Base-by-base conservation (phyloP, 306 rosid species). In the Prunus dulcis region DNA sequence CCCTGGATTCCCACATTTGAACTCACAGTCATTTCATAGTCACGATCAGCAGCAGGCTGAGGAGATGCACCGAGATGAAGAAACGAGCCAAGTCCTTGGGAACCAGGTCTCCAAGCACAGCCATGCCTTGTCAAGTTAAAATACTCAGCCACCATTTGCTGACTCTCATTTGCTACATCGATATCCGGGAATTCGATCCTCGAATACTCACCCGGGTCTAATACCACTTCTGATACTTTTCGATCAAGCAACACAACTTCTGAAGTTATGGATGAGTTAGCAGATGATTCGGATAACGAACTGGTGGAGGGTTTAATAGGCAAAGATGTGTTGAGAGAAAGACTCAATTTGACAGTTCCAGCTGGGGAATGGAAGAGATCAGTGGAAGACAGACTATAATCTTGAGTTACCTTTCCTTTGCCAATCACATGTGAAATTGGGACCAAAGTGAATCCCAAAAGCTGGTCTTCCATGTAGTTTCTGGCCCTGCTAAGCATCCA, bases 351-450 rank as follows among this genome's bases (percentile, higher is more conserved):
- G 28, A 95, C 88, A 57, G 89, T 88, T 71, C 98, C 98, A n/a
- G 97, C 97, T 4, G 98, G 98, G 67, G 97, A 95, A 78, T 90
- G 98, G 56, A 92, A 87, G 58, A 95, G 97, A 82, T 95, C 97
- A 78, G 98, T 95, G 71, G 98, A 95, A 69, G 97, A 92, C 66
- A 95, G 97, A 56, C 88, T 88, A 62, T 87, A 92, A 75, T 86
- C 89, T 83, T 84, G 79, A 9, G 93, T 88, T 38, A 87, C 78
- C 72, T 88, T 92, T 62, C 93, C 97, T 84, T 88, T 89, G 20
- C 88, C 88, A 69, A 71, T 68, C 56, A 93, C 67, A 76, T 84
- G 85, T 41, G 93, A 86, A 78, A 91, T 72, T 63, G 93, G 96
- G 20, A 93, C 98, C 80, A 93, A 84, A 87, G 93, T 81, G 71